A percentile compares a stretch with the other conserved stretches of the same genome.
Conservation (phyloP, 345 rosid genomes). For the Heritiera fomes region DNA sequence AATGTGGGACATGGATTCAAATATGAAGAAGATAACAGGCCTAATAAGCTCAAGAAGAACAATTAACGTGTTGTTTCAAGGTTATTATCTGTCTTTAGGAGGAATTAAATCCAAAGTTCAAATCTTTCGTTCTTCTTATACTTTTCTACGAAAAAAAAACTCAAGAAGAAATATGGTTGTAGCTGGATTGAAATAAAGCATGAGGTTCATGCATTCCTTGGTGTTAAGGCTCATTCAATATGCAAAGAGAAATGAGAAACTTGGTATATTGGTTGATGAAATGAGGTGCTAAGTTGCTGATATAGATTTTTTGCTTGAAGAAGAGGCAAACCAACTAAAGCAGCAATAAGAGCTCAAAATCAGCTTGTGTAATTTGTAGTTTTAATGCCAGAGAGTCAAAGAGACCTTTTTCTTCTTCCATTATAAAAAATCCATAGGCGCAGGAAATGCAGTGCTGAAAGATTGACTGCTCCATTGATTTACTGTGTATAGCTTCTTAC, state of each 20-base stretch:
- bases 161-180: conserved; percentile 85
- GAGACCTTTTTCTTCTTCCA: not conserved
- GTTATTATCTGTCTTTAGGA: too few relatives aligned
- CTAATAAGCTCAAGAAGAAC: conserved; percentile 36
- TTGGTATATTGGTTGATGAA: conserved; percentile 55
- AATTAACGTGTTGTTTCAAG: too few relatives aligned
- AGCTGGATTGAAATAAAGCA: conserved; percentile 91
- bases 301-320: conserved; percentile 26
- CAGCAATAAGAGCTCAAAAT: not conserved
- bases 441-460: not conserved
- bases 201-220: conserved; percentile 72
- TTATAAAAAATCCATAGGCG: too few relatives aligned
- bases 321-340: conserved; percentile 11
- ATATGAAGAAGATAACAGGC: too few relatives aligned
- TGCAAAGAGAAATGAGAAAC: conserved; percentile 29
- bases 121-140: too few relatives aligned
- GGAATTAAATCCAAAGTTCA: too few relatives aligned
- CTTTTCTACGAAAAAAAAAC: too few relatives aligned
- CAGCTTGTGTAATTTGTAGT: too few relatives aligned
- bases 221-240: conserved; percentile 70
- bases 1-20: not conserved
- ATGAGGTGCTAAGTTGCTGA: conserved; percentile 44
- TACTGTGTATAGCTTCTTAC: not conserved
- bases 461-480: not conserved
- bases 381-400: too few relatives aligned